A percentile compares a stretch with the other conserved stretches of the same genome.
Evolutionary conservation across 805 yeast species (phyloP).

Genomic region (Yamadazyma tumulicola): DNA sequence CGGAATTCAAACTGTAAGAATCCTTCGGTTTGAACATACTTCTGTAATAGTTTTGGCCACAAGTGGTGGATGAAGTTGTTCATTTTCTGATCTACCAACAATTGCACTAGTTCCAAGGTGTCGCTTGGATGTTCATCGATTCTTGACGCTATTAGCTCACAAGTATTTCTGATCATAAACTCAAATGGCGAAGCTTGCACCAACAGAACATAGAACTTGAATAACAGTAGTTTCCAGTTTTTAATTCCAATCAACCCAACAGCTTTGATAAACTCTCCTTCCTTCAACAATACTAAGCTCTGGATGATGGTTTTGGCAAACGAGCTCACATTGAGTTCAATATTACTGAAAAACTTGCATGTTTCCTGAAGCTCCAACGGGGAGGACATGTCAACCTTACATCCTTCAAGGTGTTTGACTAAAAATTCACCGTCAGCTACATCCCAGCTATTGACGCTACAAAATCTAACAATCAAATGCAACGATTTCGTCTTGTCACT

Average conservation of each 20-base stretch:
- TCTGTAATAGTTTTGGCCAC: neutral
- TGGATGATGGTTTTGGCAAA: constrained; percentile 35
- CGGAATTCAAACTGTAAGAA: constrained; percentile 4
- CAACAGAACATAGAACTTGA: constrained; percentile 29
- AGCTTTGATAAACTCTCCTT: constrained; percentile 22
- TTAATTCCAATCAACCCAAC: constrained; percentile 18
- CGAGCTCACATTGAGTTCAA: too few relatives aligned
- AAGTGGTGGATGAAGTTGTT: constrained; percentile 20
- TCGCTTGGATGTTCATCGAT: constrained; percentile 15
- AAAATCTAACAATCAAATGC: too few relatives aligned
- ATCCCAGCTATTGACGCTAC: too few relatives aligned
- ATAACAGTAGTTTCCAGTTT: constrained; percentile 28
- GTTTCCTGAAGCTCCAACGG: constrained; percentile 17
- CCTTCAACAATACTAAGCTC: constrained; percentile 17
- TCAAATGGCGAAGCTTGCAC: constrained; percentile 34
- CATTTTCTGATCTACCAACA: constrained; percentile 22
- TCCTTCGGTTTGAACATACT: neutral
- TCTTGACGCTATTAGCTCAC: constrained; percentile 17
- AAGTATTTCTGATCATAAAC: constrained; percentile 23
- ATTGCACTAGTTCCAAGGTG: constrained; percentile 18
- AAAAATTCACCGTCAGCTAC: too few relatives aligned
- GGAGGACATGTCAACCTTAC: constrained; percentile 15
- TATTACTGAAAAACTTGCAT: constrained; percentile 19
- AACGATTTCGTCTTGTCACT: too few relatives aligned
- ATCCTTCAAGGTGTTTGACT: constrained; percentile 7